Evolutionary conservation across 2,329 filamentous ascomycete genomes (phyloP).

Genomic region (Clonostachys rhizophaga): DNA sequence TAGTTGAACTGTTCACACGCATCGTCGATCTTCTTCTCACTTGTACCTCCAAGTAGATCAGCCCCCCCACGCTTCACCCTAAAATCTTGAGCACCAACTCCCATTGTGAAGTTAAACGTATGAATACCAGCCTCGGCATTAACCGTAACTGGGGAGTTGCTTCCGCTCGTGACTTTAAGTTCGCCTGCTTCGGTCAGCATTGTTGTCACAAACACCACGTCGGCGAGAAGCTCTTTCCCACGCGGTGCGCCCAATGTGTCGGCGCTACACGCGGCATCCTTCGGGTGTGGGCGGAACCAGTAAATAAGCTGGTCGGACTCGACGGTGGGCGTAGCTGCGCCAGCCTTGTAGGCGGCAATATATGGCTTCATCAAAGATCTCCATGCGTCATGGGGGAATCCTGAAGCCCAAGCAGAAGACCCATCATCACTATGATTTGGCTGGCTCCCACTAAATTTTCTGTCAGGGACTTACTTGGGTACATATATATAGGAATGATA

Average conservation of each 20-base stretch:
- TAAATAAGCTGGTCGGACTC: constrained; percentile 14
- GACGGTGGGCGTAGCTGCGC: constrained; percentile 6
- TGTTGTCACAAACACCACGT: constrained; percentile 12
- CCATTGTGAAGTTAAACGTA: constrained; percentile 13
- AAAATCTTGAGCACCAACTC: constrained; percentile 10
- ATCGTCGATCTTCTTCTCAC: constrained; percentile 6
- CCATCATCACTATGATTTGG: constrained; percentile 31
- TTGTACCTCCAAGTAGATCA: constrained; percentile 4
- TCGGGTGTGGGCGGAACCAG: constrained; percentile 13
- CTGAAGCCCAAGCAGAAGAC: constrained; percentile 39
- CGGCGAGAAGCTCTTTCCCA: constrained; percentile 9
- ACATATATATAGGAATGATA: neutral
- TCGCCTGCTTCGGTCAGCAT: constrained; percentile 10
- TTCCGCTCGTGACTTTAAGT: constrained; percentile 10
- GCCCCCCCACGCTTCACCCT: constrained; percentile 5
- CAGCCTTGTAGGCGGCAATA: constrained; percentile 11
- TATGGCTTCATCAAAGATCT: constrained; percentile 11
- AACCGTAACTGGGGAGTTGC: constrained; percentile 5
- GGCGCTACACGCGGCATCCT: constrained; percentile 7
- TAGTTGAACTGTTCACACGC: constrained; percentile 10
- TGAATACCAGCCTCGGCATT: constrained; percentile 9
- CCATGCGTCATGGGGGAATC: constrained; percentile 30
- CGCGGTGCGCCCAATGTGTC: constrained; percentile 8
- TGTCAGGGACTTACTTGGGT: neutral
- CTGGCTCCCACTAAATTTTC: constrained; percentile 6